Conservation (phyloP, 495 filamentous ascomycete species). For the Penicillium crystallinum region DNA sequence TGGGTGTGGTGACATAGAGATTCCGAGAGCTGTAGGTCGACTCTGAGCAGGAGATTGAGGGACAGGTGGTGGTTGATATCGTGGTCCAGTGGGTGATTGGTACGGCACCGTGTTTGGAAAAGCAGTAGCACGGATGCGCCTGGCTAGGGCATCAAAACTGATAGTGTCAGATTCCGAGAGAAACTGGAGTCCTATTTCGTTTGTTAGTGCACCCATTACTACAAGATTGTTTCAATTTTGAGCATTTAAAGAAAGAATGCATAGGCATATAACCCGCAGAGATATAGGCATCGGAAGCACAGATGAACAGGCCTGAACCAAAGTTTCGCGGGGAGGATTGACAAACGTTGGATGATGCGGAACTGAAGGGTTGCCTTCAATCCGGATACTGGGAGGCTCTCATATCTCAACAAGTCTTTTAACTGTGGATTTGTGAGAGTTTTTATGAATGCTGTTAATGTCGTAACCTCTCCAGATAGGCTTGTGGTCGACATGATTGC, state of each 20-base stretch:
- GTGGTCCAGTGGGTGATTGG: constrained; percentile 20
- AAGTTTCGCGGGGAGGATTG: constrained; percentile 2
- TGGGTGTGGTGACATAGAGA: constrained; percentile 30
- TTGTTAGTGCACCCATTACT: neutral
- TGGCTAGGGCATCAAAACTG: constrained; percentile 30
- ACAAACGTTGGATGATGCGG: constrained; percentile 70
- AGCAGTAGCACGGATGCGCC: constrained; percentile 28
- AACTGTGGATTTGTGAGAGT: constrained; percentile 66
- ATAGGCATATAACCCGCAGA: neutral
- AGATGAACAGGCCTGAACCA: neutral
- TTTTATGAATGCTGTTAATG: constrained; percentile 47
- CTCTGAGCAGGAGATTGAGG: constrained; percentile 23
- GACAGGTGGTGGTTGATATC: constrained; percentile 23
- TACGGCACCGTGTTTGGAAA: constrained; percentile 24
- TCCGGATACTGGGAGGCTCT: constrained; percentile 67
- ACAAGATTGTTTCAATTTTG: too few species aligned
- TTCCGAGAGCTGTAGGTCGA: constrained; percentile 23
- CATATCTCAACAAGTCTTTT: constrained; percentile 63
- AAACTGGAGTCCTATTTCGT: constrained; percentile 32
- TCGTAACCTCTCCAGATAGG: constrained; percentile 31
- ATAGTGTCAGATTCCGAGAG: constrained; percentile 25
- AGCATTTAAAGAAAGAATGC: neutral
- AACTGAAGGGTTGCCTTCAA: constrained; percentile 74
- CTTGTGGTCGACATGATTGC: constrained; percentile 44
- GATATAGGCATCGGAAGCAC: constrained; percentile 3